phyloP scores from a whole-genome alignment of 352 stramenopile genomes.

The Blastocystis sp. region DNA sequence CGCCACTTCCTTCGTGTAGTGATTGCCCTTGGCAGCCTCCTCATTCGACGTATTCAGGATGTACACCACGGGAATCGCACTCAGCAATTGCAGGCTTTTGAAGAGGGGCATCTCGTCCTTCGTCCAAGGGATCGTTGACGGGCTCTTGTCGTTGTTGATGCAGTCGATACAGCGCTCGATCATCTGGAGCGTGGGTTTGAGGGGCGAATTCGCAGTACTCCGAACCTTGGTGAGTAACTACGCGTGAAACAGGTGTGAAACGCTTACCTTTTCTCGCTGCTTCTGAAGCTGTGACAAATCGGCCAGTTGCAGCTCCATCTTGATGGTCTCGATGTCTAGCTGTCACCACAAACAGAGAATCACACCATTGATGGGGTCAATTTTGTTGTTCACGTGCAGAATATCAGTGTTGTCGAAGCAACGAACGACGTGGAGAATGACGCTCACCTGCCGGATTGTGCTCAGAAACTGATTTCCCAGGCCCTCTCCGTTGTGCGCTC shows the following conservation, averaged over 20 bases:
- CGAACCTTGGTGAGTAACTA: slow-evolving; percentile 41
- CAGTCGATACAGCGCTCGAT: slow-evolving; percentile 31
- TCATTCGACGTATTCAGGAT: slow-evolving; percentile 82
- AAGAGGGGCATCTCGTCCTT: slow-evolving; percentile 80
- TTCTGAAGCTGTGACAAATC: slow-evolving; percentile 66
- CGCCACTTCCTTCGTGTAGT: slow-evolving; percentile 79
- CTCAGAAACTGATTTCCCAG: slow-evolving; percentile 83
- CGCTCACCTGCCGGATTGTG: slow-evolving; percentile 81
- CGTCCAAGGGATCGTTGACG: slow-evolving; percentile 74
- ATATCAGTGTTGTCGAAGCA: slow-evolving; percentile 84
- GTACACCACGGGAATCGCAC: slow-evolving; percentile 80
- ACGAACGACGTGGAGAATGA: slow-evolving; percentile 82
- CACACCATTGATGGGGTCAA: slow-evolving; percentile 76
- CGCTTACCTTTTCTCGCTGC: slow-evolving; percentile 34
- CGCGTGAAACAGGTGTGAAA: background rate
- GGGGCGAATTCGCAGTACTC: slow-evolving; percentile 72
- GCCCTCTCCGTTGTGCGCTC: slow-evolving; percentile 80
- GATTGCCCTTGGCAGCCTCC: slow-evolving; percentile 78
- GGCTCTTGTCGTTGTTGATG: slow-evolving; percentile 20
- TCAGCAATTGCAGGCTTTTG: slow-evolving; percentile 79
- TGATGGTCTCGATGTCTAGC: slow-evolving; percentile 81
- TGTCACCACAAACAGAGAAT: background rate
- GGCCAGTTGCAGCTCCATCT: slow-evolving; percentile 79
- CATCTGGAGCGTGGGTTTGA: slow-evolving; percentile 77
- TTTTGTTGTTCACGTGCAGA: slow-evolving; percentile 80